phyloP scores from a whole-genome alignment of 2,329 filamentous ascomycete genomes.

The Hypoxylon sp. region DNA sequence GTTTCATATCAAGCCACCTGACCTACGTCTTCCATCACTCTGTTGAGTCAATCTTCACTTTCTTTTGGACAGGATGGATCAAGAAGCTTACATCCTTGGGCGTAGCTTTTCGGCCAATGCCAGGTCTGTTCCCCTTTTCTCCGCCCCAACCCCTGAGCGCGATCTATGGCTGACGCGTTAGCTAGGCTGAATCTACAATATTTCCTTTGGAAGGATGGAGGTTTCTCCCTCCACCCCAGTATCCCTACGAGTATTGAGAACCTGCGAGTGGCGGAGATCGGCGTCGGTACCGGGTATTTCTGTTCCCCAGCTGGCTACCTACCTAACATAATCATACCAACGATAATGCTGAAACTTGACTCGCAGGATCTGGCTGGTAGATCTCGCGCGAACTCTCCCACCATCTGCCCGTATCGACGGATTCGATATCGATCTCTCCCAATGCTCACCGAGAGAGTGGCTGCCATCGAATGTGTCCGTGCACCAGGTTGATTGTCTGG shows the following conservation, averaged over 20 bases:
- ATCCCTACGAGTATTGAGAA: conserved; percentile 11
- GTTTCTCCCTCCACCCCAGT: conserved; percentile 13
- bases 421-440: conserved; percentile 18
- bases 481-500: conserved; percentile 14
- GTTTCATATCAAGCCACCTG: conserved; percentile 1
- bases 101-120: conserved; percentile 12
- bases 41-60: background rate
- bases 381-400: conserved; percentile 19
- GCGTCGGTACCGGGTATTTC: conserved; percentile 16
- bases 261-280: conserved; percentile 16
- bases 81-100: conserved; percentile 11
- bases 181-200: conserved; percentile 19
- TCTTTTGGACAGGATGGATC: conserved; percentile 5
- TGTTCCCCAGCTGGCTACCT: background rate
- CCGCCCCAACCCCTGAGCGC: background rate
- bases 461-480: conserved; percentile 13
- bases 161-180: background rate
- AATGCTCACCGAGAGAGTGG: conserved; percentile 17
- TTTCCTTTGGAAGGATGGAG: conserved; percentile 21
- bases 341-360: conserved; percentile 1
- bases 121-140: conserved; percentile 1
- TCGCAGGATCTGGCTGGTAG: conserved; percentile 21
- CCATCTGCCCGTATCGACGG: conserved; percentile 19
- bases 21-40: background rate
- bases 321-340: background rate